These are phyloP conservation scores for Odontarrhena argentea DNA, from an alignment of 345 rosid species.

Conservation along the genomic window DNA sequence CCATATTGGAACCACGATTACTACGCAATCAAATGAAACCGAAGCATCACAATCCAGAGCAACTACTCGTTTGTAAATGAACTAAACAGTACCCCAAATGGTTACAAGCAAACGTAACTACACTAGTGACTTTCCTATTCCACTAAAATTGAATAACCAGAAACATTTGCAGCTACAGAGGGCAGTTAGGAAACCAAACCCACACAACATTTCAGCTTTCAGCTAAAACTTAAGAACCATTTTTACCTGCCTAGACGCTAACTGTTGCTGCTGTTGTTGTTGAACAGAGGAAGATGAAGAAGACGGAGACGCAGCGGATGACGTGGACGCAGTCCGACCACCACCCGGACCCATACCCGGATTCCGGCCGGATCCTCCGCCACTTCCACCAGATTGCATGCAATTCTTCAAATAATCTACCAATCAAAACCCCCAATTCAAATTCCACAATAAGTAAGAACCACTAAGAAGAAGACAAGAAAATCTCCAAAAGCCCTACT, in stretches of 20 bases:
- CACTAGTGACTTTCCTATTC: too few species aligned
- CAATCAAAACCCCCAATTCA: slow-evolving; percentile 29
- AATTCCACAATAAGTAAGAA: not conserved
- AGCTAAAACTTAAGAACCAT: slow-evolving; percentile 12
- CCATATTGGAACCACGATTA: too few species aligned
- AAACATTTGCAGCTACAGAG: not conserved
- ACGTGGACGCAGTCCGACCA: slow-evolving; percentile 84
- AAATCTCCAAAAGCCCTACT: slow-evolving; percentile 33
- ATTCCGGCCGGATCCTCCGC: slow-evolving; percentile 81
- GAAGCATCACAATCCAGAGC: too few species aligned
- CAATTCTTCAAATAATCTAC: slow-evolving; percentile 39
- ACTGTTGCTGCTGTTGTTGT: slow-evolving; percentile 60
- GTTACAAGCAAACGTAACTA: too few species aligned
- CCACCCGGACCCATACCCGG: slow-evolving; percentile 60
- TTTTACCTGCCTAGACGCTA: slow-evolving; percentile 73
- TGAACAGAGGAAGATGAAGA: slow-evolving; percentile 94
- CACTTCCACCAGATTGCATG: slow-evolving; percentile 90
- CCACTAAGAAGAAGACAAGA: slow-evolving; percentile 10
- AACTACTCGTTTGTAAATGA: too few species aligned
- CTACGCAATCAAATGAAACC: too few species aligned
- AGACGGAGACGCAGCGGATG: slow-evolving; percentile 94
- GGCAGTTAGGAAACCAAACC: too few species aligned
- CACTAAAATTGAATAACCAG: too few species aligned
- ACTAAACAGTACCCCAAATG: too few species aligned
- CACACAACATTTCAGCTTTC: not conserved